phyloP scores from a whole-genome alignment of 495 filamentous ascomycete species.

The Saxispiralis lemnorum region DNA sequence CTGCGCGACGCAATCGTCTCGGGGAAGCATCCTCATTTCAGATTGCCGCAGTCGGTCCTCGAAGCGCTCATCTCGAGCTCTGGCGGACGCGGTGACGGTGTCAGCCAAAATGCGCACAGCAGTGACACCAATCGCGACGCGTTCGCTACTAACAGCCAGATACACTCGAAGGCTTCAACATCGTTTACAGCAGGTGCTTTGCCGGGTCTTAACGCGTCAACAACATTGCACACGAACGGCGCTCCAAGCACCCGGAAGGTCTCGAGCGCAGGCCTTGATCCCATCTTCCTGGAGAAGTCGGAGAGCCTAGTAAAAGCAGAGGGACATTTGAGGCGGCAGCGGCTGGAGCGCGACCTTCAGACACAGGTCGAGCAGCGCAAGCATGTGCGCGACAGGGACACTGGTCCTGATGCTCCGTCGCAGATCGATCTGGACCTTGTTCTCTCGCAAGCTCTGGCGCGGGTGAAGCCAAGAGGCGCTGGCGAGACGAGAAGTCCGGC shows the following conservation, averaged over 20 bases:
- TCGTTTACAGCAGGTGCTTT: constrained; percentile 1
- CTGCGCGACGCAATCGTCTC: constrained; percentile 62
- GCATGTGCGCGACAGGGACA: constrained; percentile 37
- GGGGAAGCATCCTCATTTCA: constrained; percentile 58
- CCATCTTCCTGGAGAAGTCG: constrained; percentile 68
- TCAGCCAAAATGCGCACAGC: neutral
- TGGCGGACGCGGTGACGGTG: neutral
- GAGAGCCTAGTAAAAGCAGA: constrained; percentile 70
- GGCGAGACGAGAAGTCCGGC: constrained; percentile 35
- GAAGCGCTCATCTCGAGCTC: constrained; percentile 26
- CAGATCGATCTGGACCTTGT: constrained; percentile 63
- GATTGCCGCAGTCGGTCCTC: constrained; percentile 41
- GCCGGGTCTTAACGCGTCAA: neutral
- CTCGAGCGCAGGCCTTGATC: constrained; percentile 39
- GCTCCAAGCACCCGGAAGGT: constrained; percentile 12
- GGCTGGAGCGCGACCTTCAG: constrained; percentile 57
- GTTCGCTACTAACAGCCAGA: constrained; percentile 6
- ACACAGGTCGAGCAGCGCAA: constrained; percentile 55
- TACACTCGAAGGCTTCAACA: neutral
- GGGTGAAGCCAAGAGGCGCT: constrained; percentile 42
- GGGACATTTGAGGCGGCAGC: constrained; percentile 58
- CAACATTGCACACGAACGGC: neutral
- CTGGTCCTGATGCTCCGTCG: constrained; percentile 39
- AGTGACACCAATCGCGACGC: constrained; percentile 5
- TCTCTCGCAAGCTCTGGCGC: constrained; percentile 48